Evolutionary conservation across 2,329 filamentous ascomycete genomes (phyloP).

Genomic region (Fusarium palustre): DNA sequence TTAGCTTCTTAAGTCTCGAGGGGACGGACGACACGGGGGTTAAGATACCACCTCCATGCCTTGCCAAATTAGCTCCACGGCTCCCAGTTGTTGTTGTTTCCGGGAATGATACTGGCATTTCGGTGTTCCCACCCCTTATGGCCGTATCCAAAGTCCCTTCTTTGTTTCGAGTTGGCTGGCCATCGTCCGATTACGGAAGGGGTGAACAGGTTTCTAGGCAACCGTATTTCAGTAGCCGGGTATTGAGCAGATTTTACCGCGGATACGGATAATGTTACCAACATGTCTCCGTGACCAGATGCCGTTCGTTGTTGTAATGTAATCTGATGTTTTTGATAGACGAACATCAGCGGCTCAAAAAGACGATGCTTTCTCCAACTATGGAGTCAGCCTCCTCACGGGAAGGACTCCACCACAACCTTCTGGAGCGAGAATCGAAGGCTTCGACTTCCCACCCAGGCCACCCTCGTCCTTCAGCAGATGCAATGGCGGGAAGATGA

Average conservation of each 20-base stretch:
- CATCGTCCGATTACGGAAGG: slow-evolving; percentile 42
- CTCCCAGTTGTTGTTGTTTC: slow-evolving; percentile 31
- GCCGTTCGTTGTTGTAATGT: slow-evolving; percentile 4
- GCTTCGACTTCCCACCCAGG: slow-evolving; percentile 43
- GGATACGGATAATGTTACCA: background rate
- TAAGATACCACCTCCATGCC: slow-evolving; percentile 18
- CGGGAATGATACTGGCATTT: slow-evolving; percentile 47
- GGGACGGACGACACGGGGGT: slow-evolving; percentile 12
- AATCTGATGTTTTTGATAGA: slow-evolving; percentile 26
- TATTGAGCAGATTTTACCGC: slow-evolving; percentile 4
- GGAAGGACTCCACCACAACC: slow-evolving; percentile 47
- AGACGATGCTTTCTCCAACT: slow-evolving; percentile 44
- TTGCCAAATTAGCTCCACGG: slow-evolving; percentile 28
- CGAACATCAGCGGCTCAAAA: slow-evolving; percentile 46
- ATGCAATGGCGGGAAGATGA: slow-evolving; percentile 48
- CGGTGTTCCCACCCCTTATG: slow-evolving; percentile 46
- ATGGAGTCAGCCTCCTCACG: slow-evolving; percentile 46
- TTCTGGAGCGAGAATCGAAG: slow-evolving; percentile 50
- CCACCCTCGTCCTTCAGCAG: slow-evolving; percentile 42
- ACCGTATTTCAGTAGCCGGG: slow-evolving; percentile 17
- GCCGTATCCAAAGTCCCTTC: slow-evolving; percentile 37
- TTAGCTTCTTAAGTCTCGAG: slow-evolving; percentile 11
- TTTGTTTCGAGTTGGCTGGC: slow-evolving; percentile 35
- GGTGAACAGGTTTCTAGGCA: slow-evolving; percentile 17
- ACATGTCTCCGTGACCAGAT: background rate